Evolutionary conservation across 345 rosid genomes (phyloP).

Genomic region (Geranium rotundifolium): DNA sequence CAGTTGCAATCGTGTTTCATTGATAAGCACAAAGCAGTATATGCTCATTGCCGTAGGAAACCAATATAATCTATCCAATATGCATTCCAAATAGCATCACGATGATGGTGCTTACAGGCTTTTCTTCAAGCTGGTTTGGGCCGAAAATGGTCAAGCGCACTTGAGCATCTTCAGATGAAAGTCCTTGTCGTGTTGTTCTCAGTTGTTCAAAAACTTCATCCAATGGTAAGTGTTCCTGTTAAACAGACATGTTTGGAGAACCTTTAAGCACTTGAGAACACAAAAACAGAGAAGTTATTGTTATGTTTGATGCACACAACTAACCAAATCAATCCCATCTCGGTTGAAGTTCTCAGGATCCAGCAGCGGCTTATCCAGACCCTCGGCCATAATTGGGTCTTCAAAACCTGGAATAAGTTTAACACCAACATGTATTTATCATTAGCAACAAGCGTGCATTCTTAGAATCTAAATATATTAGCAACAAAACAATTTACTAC

Average conservation of each 20-base stretch:
- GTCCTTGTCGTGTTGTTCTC: conserved; percentile 52
- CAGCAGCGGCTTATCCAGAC: conserved; percentile 59
- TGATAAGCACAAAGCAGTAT: too few species aligned
- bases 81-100: too few species aligned
- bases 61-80: too few species aligned
- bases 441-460: background rate
- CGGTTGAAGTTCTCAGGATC: conserved; percentile 50
- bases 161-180: conserved; percentile 74
- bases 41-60: too few species aligned
- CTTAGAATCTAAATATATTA: too few species aligned
- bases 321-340: conserved; percentile 69
- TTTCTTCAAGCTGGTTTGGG: conserved; percentile 69
- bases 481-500: too few species aligned
- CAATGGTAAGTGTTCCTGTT: conserved; percentile 65
- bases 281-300: background rate
- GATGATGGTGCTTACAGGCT: conserved; percentile 33
- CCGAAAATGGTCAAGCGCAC: conserved; percentile 60
- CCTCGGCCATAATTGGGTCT: conserved; percentile 52
- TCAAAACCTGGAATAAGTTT: conserved; percentile 3
- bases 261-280: background rate
- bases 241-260: background rate
- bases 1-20: background rate
- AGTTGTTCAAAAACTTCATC: conserved; percentile 76
- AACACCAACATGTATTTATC: background rate
- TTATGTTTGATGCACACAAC: conserved; percentile 6